Evolutionary conservation across 257 asterid genomes (phyloP), one percentile per base, ranked within the genome.

Genomic region (Mitragyna speciosa): DNA sequence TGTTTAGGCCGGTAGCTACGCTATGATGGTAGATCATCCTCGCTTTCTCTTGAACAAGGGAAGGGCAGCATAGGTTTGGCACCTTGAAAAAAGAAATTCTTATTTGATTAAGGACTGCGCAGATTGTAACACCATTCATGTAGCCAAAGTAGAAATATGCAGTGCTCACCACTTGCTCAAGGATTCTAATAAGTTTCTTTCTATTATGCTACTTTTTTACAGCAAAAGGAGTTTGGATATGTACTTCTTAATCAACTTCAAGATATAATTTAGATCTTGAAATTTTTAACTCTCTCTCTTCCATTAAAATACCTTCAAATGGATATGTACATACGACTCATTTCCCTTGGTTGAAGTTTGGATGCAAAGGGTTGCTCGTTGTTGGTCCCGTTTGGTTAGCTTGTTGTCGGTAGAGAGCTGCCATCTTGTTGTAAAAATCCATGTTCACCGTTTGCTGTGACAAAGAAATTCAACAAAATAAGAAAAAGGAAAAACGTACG

Each of bases 381-480:
- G 87, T 79, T 36, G 85, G 80, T 12, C 82, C 26, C 28, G 84
- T 74, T 69, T 87, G 88, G 76, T 61, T 83, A 72, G 82, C 79
- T 56, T 88, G 89, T 66, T 89, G 90, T 64, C 87, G 63, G 69
- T 86, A 89, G 24, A 92, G 81, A 12, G 89, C 90, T 79, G 91
- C 89, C 93, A 92, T 88, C 82, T 87, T 92, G 87, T 82, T 87
- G 85, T 84, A 85, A 82, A 86, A 83, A 64, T 92, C 97, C 92
- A 89, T 86, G 84, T 89, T 89, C 91, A 86, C 89, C 6, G 91
- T 81, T 87, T 90, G 92, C 93, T 87, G 85, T 5, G 30, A 69
- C 11, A 31, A 49, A 12, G 12, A 77, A 24, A 36, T 30, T 9
- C n/a, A 67, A 20, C 14, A 12, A n/a, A 20, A n/a, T 70, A 41